A percentile compares a stretch with the other conserved stretches of the same genome.
These are phyloP conservation scores for Filobasidium uniguttulatum DNA, from an alignment of 1,284 basidiomycete species.

Conservation along the genomic window DNA sequence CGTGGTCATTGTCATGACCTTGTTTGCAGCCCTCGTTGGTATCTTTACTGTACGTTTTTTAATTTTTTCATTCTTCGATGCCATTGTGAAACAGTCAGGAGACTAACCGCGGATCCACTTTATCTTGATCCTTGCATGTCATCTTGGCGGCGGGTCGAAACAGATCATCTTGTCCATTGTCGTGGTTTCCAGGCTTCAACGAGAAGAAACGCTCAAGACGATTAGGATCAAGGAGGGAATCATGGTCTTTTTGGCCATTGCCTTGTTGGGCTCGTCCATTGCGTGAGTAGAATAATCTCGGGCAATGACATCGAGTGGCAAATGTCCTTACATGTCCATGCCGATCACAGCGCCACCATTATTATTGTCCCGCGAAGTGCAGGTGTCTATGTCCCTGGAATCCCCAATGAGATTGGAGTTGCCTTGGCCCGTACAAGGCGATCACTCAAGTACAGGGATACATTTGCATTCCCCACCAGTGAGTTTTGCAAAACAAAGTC, in stretches of 20 bases:
- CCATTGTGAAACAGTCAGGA: no score
- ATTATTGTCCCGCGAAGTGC: slow-evolving; percentile 12
- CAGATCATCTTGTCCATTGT: no score
- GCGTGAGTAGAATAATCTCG: neutral
- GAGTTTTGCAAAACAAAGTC: no score
- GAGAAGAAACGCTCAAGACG: slow-evolving; percentile 8
- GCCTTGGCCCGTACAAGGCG: slow-evolving; percentile 1
- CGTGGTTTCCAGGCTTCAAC: no score
- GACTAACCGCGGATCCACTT: no score
- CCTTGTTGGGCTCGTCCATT: slow-evolving; percentile 8
- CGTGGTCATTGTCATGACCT: slow-evolving; percentile 4
- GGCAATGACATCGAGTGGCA: neutral
- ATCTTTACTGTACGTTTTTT: no score
- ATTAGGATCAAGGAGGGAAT: slow-evolving; percentile 7
- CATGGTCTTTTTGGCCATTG: slow-evolving; percentile 4
- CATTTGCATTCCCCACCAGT: slow-evolving; percentile 10
- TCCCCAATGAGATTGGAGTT: neutral
- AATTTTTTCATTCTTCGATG: no score
- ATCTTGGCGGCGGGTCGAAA: no score
- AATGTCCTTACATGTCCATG: neutral
- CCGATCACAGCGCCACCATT: slow-evolving; percentile 5
- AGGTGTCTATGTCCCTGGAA: slow-evolving; percentile 2
- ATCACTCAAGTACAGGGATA: slow-evolving; percentile 8
- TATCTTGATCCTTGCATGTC: no score
- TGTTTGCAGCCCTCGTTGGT: slow-evolving; percentile 3